Evolutionary conservation across 2,329 filamentous ascomycete genomes (phyloP), one percentile per base, ranked within the genome.

Genomic region (Botrytis byssoidea): DNA sequence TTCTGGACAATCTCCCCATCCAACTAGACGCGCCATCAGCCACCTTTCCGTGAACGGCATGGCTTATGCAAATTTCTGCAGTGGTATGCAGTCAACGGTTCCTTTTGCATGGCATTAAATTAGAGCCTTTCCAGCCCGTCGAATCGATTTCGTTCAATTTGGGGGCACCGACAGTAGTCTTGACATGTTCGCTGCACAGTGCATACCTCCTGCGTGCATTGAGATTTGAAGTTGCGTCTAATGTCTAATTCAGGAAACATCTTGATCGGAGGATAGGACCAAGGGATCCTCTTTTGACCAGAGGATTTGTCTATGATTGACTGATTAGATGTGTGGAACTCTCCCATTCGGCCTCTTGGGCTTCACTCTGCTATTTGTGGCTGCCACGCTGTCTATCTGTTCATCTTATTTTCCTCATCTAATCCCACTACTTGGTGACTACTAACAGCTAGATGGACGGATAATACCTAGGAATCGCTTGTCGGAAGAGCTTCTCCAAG

Each of bases 231-330:
- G 12, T 55, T 55, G 48, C 48, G 48, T 55, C 48, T 55, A 55
- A 55, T 55, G 48, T 68, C 70, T 72, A 72, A 72, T 72, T 72
- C 48, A n/a, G 63, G 70, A 72, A 59, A 40, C 70, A 46, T 68
- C 25, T 18, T 16, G 48, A 42, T 68, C 66, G 18, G 25, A 67
- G 65, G 40, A 29, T 9, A 68, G 65, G 65, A 68, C 37, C 65
- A 68, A 55, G 65, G 46, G 65, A 55, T 67, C 65, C 65, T 35
- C 65, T 67, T 67, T 67, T 29, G 65, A 55, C 65, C 65, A 67
- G 18, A 67, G 65, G 65, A 51, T 67, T 37, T 51, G 32, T n/a
- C 25, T 29, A 40, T 37, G 46, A 42, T 68, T 68, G 46, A 40
- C 42, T 68, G 65, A 42, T 68, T 68, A 68, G 66, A 68, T 68